Evolutionary conservation across 495 filamentous ascomycete genomes (phyloP).

Genomic region (Tuber melanosporum): DNA sequence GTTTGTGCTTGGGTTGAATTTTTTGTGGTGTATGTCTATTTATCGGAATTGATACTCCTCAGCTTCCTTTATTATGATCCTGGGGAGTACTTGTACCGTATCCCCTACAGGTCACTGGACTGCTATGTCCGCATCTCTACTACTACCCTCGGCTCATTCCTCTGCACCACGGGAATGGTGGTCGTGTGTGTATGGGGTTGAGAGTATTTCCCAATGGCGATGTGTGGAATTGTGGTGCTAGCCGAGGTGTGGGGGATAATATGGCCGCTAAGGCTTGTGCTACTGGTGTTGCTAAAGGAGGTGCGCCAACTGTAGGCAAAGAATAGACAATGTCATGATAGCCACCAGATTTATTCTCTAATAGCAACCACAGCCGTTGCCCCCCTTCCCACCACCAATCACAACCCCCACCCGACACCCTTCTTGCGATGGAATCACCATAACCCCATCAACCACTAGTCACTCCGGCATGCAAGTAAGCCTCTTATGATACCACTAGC

Average conservation of each 20-base stretch:
- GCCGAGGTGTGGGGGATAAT: neutral
- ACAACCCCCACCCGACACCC: neutral
- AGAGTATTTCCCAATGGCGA: constrained; percentile 12
- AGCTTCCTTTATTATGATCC: no score
- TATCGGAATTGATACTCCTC: constrained; percentile 19
- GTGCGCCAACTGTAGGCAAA: no score
- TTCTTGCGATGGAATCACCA: no score
- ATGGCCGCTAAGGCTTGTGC: constrained; percentile 17
- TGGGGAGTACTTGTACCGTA: no score
- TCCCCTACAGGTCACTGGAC: constrained; percentile 19
- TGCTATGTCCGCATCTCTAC: constrained; percentile 15
- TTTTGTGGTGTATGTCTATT: constrained; percentile 26
- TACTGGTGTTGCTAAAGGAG: neutral
- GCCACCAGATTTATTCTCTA: neutral
- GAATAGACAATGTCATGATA: neutral
- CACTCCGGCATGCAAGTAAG: neutral
- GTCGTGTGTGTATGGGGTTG: constrained; percentile 16
- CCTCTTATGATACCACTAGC: neutral
- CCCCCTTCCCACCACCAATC: neutral
- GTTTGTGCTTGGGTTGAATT: neutral
- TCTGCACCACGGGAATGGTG: constrained; percentile 19
- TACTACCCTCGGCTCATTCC: constrained; percentile 6
- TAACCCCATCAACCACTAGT: neutral
- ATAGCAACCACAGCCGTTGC: neutral
- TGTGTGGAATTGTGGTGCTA: neutral